phyloP scores from a whole-genome alignment of 805 yeast species.

The Saccharomycopsis capsularis region DNA sequence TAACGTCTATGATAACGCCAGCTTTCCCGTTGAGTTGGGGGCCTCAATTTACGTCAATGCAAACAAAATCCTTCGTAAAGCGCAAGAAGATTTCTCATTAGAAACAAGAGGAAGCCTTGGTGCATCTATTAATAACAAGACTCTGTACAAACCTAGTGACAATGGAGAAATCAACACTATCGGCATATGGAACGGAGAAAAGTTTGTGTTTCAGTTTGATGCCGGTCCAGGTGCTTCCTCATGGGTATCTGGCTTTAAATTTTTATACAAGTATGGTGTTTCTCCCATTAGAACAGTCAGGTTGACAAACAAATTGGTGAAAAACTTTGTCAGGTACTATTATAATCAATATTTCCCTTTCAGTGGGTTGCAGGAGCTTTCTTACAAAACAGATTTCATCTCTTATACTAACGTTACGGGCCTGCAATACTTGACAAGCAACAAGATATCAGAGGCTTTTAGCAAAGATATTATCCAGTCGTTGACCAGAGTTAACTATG shows the following conservation, averaged over 20 bases:
- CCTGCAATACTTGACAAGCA: slow-evolving; percentile 23
- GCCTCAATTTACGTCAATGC: slow-evolving; percentile 38
- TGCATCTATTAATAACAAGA: background rate
- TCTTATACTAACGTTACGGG: slow-evolving; percentile 26
- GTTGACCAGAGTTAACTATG: slow-evolving; percentile 39
- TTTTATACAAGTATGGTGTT: slow-evolving; percentile 29
- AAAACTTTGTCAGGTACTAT: slow-evolving; percentile 29
- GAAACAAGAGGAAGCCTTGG: slow-evolving; percentile 12
- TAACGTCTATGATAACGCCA: slow-evolving; percentile 26
- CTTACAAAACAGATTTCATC: slow-evolving; percentile 26
- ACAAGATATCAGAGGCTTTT: slow-evolving; percentile 27
- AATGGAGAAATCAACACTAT: slow-evolving; percentile 1
- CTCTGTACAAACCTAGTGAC: background rate
- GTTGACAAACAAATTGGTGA: slow-evolving; percentile 24
- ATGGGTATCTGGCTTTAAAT: slow-evolving; percentile 14
- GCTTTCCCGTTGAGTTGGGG: slow-evolving; percentile 35
- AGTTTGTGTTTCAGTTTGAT: slow-evolving; percentile 19
- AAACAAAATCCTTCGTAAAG: slow-evolving; percentile 34
- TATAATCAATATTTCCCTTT: slow-evolving; percentile 34
- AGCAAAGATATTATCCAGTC: slow-evolving; percentile 32
- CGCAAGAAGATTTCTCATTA: slow-evolving; percentile 30
- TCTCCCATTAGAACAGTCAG: slow-evolving; percentile 24
- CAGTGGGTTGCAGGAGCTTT: slow-evolving; percentile 23
- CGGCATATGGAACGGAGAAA: slow-evolving; percentile 36
- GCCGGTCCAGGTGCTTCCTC: background rate